Evolutionary conservation across 176 grass and related monocot species (phyloP), one percentile per base, ranked within the genome.

Genomic region (Neostapfia colusana): DNA sequence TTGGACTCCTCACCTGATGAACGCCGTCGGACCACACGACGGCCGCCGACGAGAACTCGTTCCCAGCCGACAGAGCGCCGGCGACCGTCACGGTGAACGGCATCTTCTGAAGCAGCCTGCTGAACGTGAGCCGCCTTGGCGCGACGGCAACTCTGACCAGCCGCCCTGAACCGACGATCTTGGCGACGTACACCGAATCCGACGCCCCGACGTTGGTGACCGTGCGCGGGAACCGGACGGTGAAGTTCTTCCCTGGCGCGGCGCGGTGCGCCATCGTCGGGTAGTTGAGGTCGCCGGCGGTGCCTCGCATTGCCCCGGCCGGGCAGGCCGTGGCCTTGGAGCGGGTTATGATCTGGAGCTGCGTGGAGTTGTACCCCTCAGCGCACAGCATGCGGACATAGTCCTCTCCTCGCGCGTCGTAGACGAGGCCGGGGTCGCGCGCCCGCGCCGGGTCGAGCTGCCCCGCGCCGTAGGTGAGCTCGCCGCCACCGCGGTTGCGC

Each of bases 151-250:
- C 73, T 11, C 5, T 43, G 4, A 88, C 0, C 4, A 5, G 14
- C 17, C 0, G 16, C 10, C 57, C 18, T 2, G 55, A 27, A 2
- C 11, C 18, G 25, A 41, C 9, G 24, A 88, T 16, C 62, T 34
- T 70, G 7, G 42, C 82, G 0, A 2, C 18, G 28, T 91, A 91
- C 35, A 45, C 59, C 10, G 78, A 74, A 3, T 21, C 35, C 0
- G 67, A 15, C 3, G 24, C 20, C 0, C 85, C 85, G 38, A 88
- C 85, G 78, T 88, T 91, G 78, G 85, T 91, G 72, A 88, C 85
- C 0, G 72, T 65, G 21, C 89, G 81, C 1, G 67, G 73, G 67
- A 91, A 91, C 1, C 4, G 11, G 10, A 42, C 23, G 18, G 6
- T 44, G 61, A 91, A 85, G 27, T 37, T 37, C 54, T 55, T 63